Conservation (phyloP, 1,139 yeast genomes). For the Sugiyamaella pinicola region DNA sequence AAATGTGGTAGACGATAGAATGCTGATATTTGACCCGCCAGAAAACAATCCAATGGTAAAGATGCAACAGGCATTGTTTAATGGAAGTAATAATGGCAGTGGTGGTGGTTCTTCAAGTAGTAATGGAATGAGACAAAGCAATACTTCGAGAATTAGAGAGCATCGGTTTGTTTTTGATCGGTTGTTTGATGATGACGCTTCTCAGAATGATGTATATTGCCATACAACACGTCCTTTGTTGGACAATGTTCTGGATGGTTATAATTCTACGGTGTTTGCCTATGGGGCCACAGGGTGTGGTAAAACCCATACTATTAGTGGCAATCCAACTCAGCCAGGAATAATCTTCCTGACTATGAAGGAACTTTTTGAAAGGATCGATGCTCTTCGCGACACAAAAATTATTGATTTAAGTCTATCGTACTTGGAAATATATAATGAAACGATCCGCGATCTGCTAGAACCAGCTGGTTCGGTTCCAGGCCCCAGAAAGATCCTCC, state of each 20-base stretch:
- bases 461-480: conserved; percentile 33
- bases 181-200: conserved; percentile 64
- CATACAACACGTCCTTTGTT: conserved; percentile 71
- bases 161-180: conserved; percentile 82
- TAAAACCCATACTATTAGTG: conserved; percentile 89
- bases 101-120: too few relatives aligned
- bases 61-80: conserved; percentile 60
- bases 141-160: conserved; percentile 61
- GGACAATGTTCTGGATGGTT: conserved; percentile 78
- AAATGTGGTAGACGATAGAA: conserved; percentile 82
- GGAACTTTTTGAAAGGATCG: conserved; percentile 68
- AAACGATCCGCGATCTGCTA: conserved; percentile 77
- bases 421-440: conserved; percentile 88
- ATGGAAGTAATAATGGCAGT: conserved; percentile 11
- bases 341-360: conserved; percentile 77
- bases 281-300: conserved; percentile 99
- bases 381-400: conserved; percentile 55
- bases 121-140: conserved; percentile 8
- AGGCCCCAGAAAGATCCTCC: conserved; percentile 47
- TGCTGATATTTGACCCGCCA: conserved; percentile 89
- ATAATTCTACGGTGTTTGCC: conserved; percentile 89
- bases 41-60: conserved; percentile 66
- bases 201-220: conserved; percentile 68
- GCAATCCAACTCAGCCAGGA: conserved; percentile 74
- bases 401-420: conserved; percentile 64